Conservation (phyloP, 495 filamentous ascomycete genomes). For the Daldinia grandis region DNA sequence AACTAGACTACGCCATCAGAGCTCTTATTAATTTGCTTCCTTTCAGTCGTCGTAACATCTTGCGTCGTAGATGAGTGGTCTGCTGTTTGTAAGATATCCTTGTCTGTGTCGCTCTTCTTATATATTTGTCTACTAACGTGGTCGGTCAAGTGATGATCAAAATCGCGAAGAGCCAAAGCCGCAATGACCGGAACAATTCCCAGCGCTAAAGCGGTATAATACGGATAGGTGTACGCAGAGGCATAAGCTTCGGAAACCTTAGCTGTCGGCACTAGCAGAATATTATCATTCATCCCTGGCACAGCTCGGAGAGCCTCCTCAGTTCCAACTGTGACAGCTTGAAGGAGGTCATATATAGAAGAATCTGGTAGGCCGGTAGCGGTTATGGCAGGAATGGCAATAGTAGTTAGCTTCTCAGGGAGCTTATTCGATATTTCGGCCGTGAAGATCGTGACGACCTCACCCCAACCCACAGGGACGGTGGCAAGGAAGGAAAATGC, state of each 20-base stretch:
- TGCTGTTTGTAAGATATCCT: neutral
- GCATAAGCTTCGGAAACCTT: no score
- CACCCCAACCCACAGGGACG: constrained; percentile 26
- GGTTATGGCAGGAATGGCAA: neutral
- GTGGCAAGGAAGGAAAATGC: constrained; percentile 23
- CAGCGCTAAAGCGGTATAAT: no score
- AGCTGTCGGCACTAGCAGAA: neutral
- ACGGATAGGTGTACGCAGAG: no score
- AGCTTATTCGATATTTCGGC: constrained; percentile 55
- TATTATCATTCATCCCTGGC: neutral
- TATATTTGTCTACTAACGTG: neutral
- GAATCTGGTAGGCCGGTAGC: neutral
- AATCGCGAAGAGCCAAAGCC: no score
- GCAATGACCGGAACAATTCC: no score
- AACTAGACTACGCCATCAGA: neutral
- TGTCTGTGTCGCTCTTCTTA: neutral
- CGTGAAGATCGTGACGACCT: constrained; percentile 49
- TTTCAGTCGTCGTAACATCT: neutral
- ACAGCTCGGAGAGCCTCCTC: neutral
- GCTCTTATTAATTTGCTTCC: neutral
- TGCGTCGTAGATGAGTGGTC: neutral
- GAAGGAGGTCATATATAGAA: neutral
- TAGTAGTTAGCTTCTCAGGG: constrained; percentile 42
- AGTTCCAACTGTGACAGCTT: neutral
- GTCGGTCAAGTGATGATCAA: no score